phyloP scores from a whole-genome alignment of 805 yeast species.

The Yarrowia hollandica region DNA sequence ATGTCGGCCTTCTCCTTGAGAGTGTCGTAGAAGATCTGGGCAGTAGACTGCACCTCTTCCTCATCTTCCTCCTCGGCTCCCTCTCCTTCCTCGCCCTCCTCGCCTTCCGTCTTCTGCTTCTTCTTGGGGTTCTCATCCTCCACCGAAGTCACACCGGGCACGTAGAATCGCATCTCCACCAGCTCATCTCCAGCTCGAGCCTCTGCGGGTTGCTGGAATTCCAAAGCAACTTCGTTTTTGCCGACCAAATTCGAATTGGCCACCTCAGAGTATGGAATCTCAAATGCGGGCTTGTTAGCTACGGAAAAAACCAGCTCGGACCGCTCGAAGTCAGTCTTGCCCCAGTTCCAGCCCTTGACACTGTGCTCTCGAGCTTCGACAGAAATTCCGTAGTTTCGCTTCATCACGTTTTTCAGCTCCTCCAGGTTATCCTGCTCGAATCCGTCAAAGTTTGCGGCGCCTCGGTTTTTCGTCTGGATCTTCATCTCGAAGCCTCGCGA shows the following conservation, averaged over 20 bases:
- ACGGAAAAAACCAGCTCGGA: conserved; percentile 85
- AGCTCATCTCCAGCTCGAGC: conserved; percentile 88
- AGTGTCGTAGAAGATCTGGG: conserved; percentile 84
- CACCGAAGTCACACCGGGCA: conserved; percentile 75
- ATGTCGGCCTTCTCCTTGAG: conserved; percentile 90
- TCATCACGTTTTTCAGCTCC: conserved; percentile 77
- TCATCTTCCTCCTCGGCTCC: conserved; percentile 43
- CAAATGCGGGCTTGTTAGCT: conserved; percentile 87
- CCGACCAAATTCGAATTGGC: conserved; percentile 87
- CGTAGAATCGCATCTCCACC: conserved; percentile 89
- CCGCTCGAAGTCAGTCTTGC: conserved; percentile 86
- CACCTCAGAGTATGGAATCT: conserved; percentile 78
- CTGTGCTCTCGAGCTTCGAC: conserved; percentile 89
- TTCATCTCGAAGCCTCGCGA: conserved; percentile 87
- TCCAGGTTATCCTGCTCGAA: conserved; percentile 80
- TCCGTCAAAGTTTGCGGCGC: conserved; percentile 87
- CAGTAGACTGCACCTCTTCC: conserved; percentile 61
- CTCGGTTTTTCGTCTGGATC: conserved; percentile 83
- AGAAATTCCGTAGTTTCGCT: conserved; percentile 67
- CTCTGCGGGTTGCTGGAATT: conserved; percentile 50
- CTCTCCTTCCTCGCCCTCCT: conserved; percentile 41
- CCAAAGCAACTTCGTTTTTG: conserved; percentile 90
- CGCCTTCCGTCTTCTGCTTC: conserved; percentile 36
- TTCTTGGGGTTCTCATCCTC: conserved; percentile 39
- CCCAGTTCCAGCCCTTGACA: conserved; percentile 99